These are phyloP conservation scores for Xylaria curta DNA, from an alignment of 495 filamentous ascomycete species.

Conservation along the genomic window DNA sequence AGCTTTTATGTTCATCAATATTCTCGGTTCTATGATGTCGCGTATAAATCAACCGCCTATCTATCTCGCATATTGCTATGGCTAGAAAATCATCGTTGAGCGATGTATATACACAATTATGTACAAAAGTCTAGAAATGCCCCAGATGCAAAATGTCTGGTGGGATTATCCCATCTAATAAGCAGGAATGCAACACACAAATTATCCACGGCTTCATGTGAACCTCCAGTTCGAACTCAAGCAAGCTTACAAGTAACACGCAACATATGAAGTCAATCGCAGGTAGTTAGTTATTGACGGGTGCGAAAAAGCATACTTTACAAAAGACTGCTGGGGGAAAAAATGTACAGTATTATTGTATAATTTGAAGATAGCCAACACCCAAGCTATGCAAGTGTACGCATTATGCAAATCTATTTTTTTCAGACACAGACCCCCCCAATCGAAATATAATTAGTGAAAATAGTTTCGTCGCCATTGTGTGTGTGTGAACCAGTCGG, in stretches of 20 bases:
- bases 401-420: constrained; percentile 23
- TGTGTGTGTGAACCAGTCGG: background rate
- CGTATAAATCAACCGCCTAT: background rate
- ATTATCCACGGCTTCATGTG: background rate
- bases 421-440: background rate
- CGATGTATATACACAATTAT: background rate
- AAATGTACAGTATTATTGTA: constrained; percentile 5
- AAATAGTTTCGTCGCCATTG: background rate
- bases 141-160: too few relatives aligned
- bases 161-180: background rate
- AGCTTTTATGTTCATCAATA: background rate
- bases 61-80: background rate
- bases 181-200: background rate
- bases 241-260: background rate
- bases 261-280: background rate
- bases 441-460: background rate
- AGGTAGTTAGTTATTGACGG: background rate
- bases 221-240: background rate
- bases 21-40: background rate
- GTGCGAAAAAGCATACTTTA: background rate
- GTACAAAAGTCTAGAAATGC: background rate
- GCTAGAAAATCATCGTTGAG: too few relatives aligned
- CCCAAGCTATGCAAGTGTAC: constrained; percentile 23
- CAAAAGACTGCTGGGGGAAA: background rate
- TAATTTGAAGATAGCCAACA: constrained; percentile 17